These are phyloP conservation scores for Meyerozyma smithsonii DNA, from an alignment of 1,139 yeast genomes.

Conservation along the genomic window DNA sequence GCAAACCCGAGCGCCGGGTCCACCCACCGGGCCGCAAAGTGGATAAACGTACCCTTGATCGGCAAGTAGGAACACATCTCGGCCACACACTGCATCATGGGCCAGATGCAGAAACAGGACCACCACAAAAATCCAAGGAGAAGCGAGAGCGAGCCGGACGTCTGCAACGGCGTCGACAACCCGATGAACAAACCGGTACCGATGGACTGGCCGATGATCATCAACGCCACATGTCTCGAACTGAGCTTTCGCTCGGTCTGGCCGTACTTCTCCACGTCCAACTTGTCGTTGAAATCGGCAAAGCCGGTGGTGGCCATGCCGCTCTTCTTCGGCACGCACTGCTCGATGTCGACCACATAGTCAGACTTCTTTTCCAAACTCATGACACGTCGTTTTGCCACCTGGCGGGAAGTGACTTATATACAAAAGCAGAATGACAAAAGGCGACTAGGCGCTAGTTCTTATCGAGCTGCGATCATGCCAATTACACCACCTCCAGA, in stretches of 20 bases:
- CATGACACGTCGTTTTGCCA: too few relatives aligned
- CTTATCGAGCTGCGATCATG: too few relatives aligned
- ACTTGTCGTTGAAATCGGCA: constrained; percentile 28
- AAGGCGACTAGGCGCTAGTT: too few relatives aligned
- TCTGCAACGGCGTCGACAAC: constrained; percentile 27
- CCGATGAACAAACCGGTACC: constrained; percentile 47
- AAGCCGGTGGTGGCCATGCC: constrained; percentile 16
- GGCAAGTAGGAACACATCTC: constrained; percentile 40
- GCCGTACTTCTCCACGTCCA: constrained; percentile 31
- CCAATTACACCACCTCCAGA: too few relatives aligned
- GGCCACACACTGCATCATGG: constrained; percentile 37
- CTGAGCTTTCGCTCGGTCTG: constrained; percentile 34
- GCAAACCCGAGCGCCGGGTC: constrained; percentile 41
- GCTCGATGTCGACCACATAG: constrained; percentile 21
- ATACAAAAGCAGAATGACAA: too few relatives aligned
- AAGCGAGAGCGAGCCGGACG: constrained; percentile 34
- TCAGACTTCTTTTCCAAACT: constrained; percentile 8
- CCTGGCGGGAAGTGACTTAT: too few relatives aligned
- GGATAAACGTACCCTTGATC: constrained; percentile 35
- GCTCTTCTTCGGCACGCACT: constrained; percentile 15
- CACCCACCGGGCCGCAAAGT: constrained; percentile 33
- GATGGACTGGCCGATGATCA: constrained; percentile 49
- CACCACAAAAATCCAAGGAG: constrained; percentile 32
- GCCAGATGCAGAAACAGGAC: constrained; percentile 34
- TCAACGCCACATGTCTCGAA: constrained; percentile 43